These are phyloP conservation scores for Domatiomyces globalis DNA, from an alignment of 2,329 filamentous ascomycete genomes.

Conservation along the genomic window DNA sequence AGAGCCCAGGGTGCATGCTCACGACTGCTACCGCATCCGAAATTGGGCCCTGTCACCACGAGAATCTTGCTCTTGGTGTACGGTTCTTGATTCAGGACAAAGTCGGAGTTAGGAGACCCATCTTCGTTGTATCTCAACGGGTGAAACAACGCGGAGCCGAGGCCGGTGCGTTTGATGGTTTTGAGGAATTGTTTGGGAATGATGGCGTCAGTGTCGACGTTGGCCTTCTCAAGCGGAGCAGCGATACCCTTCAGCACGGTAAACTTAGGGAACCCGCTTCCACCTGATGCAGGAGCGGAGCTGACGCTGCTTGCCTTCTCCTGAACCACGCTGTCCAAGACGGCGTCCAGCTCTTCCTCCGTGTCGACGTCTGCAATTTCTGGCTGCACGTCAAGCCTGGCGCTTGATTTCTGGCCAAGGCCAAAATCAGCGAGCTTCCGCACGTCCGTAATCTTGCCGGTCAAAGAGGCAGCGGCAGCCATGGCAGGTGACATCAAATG, in stretches of 20 bases:
- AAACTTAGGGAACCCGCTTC: slow-evolving; percentile 68
- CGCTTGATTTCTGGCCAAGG: slow-evolving; percentile 39
- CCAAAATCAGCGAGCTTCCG: slow-evolving; percentile 53
- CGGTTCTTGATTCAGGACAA: slow-evolving; percentile 80
- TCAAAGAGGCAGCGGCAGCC: slow-evolving; percentile 81
- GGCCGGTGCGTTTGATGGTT: slow-evolving; percentile 94
- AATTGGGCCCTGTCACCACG: slow-evolving; percentile 82
- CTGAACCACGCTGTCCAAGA: slow-evolving; percentile 51
- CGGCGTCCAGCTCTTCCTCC: slow-evolving; percentile 50
- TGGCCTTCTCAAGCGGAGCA: slow-evolving; percentile 72
- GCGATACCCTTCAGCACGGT: slow-evolving; percentile 70
- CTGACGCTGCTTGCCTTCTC: slow-evolving; percentile 36
- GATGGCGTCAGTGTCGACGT: slow-evolving; percentile 97
- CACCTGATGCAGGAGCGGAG: slow-evolving; percentile 32
- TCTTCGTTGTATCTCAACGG: slow-evolving; percentile 63
- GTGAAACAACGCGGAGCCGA: slow-evolving; percentile 77
- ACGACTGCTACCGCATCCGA: slow-evolving; percentile 82
- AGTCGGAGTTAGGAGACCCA: slow-evolving; percentile 61
- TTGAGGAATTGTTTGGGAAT: slow-evolving; percentile 99
- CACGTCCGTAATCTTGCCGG: slow-evolving; percentile 83
- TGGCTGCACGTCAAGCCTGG: slow-evolving; percentile 47
- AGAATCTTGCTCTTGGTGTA: slow-evolving; percentile 78
- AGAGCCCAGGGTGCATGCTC: slow-evolving; percentile 97
- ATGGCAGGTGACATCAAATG: slow-evolving; percentile 96
- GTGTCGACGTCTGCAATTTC: slow-evolving; percentile 39